Conservation (phyloP, 768 basidiomycete genomes). For the Pluteus cervinus region DNA sequence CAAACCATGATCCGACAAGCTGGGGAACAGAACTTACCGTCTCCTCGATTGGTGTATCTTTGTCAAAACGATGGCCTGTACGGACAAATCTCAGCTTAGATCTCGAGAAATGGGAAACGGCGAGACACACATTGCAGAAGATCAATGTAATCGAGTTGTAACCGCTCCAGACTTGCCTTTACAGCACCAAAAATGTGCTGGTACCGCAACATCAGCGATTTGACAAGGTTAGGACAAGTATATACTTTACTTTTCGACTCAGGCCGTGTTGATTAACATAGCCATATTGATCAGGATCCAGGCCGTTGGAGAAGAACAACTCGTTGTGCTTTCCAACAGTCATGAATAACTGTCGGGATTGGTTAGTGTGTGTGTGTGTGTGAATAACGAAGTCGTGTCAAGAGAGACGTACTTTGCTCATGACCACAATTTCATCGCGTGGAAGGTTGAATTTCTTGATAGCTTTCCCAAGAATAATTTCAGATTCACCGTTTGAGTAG, state of each 20-base stretch:
- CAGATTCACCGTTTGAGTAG: slow-evolving; percentile 63
- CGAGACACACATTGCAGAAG: slow-evolving; percentile 53
- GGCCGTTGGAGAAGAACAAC: slow-evolving; percentile 6
- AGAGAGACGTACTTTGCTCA: slow-evolving; percentile 47
- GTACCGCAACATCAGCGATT: slow-evolving; percentile 10
- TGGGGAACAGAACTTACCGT: slow-evolving; percentile 24
- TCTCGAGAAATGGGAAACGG: not conserved
- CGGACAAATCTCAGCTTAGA: slow-evolving; percentile 19
- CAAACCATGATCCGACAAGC: not conserved
- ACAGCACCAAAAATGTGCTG: slow-evolving; percentile 72
- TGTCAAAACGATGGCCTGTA: slow-evolving; percentile 49
- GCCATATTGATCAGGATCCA: slow-evolving; percentile 30
- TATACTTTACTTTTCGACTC: slow-evolving; percentile 23
- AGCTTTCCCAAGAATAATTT: slow-evolving; percentile 66
- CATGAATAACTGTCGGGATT: slow-evolving; percentile 30
- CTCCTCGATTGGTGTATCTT: slow-evolving; percentile 53
- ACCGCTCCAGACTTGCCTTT: slow-evolving; percentile 53
- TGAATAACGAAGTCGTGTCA: not conserved
- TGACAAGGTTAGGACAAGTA: not conserved
- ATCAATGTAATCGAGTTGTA: slow-evolving; percentile 75
- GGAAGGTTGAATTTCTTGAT: slow-evolving; percentile 62
- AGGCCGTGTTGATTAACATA: slow-evolving; percentile 52
- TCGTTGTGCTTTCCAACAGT: slow-evolving; percentile 20
- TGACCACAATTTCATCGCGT: slow-evolving; percentile 73
- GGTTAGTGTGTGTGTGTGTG: not conserved